These are phyloP conservation scores for Santalum album DNA, from an alignment of 164 flowering plant genomes.

Conservation along the genomic window DNA sequence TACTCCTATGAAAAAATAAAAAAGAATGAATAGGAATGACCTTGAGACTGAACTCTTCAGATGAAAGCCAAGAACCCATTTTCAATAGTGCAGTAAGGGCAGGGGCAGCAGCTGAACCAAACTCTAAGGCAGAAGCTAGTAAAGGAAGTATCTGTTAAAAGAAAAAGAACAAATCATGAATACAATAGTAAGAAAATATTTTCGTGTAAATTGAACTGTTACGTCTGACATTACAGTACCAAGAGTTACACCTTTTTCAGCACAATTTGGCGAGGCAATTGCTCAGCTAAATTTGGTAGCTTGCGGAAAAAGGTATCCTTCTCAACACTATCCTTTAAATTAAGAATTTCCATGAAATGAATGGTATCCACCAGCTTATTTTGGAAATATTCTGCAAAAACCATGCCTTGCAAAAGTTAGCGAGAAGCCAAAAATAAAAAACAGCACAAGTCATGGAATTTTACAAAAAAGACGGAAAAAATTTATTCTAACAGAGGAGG, in stretches of 20 bases:
- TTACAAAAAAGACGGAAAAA: neutral
- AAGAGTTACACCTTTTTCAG: constrained; percentile 64
- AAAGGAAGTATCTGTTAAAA: constrained; percentile 76
- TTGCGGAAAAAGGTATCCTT: constrained; percentile 96
- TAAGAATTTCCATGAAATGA: constrained; percentile 94
- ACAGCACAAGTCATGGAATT: neutral
- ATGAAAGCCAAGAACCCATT: constrained; percentile 92
- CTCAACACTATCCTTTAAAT: constrained; percentile 94
- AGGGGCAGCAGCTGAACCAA: constrained; percentile 98
- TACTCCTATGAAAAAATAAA: neutral
- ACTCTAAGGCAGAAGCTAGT: constrained; percentile 91
- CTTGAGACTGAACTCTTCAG: constrained; percentile 78
- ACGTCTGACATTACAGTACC: neutral
- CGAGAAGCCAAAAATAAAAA: neutral
- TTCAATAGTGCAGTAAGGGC: constrained; percentile 89
- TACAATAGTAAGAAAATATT: neutral
- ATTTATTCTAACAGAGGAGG: neutral
- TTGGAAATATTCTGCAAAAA: constrained; percentile 89
- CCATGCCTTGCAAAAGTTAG: constrained; percentile 8
- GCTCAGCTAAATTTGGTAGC: constrained; percentile 94
- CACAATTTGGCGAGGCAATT: constrained; percentile 93
- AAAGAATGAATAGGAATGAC: constrained; percentile 17
- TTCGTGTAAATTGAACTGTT: neutral
- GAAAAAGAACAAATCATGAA: constrained; percentile 8
- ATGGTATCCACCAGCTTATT: constrained; percentile 98